These are phyloP conservation scores for Croton laevigatus DNA, from an alignment of 441 rosid species.

Conservation along the genomic window DNA sequence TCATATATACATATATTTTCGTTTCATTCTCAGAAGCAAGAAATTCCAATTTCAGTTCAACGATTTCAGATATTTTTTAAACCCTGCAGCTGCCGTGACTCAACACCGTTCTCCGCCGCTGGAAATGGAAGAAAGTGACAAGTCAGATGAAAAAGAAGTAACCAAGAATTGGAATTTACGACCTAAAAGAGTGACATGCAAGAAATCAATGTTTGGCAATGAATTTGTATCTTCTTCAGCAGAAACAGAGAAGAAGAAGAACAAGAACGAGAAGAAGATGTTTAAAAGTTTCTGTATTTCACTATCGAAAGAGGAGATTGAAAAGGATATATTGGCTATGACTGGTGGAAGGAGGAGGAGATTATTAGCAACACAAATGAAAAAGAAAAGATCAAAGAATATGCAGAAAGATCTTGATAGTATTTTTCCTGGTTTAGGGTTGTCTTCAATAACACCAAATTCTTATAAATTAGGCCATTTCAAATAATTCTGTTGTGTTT, in stretches of 20 bases:
- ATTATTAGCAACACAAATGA: background rate
- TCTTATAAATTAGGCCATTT: too few species aligned
- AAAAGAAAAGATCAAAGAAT: constrained; percentile 1
- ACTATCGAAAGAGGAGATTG: constrained; percentile 11
- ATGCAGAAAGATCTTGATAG: constrained; percentile 13
- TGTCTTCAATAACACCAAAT: too few species aligned
- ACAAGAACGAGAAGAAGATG: background rate
- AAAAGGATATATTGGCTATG: background rate
- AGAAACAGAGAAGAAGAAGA: too few species aligned
- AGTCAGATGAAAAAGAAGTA: background rate
- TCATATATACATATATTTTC: too few species aligned
- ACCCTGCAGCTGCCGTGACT: too few species aligned
- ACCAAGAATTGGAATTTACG: background rate
- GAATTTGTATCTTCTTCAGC: too few species aligned
- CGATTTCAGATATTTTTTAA: background rate
- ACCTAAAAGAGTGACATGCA: background rate
- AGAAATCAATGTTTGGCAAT: too few species aligned
- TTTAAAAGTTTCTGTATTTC: background rate
- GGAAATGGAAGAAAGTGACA: background rate
- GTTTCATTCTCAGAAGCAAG: too few species aligned
- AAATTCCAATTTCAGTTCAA: background rate
- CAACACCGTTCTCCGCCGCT: background rate
- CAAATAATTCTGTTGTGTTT: too few species aligned
- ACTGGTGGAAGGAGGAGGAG: background rate
- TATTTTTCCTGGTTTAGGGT: constrained; percentile 22